These are phyloP conservation scores for Fusarium caatingaense DNA, from an alignment of 2,329 filamentous ascomycete genomes.

Conservation along the genomic window DNA sequence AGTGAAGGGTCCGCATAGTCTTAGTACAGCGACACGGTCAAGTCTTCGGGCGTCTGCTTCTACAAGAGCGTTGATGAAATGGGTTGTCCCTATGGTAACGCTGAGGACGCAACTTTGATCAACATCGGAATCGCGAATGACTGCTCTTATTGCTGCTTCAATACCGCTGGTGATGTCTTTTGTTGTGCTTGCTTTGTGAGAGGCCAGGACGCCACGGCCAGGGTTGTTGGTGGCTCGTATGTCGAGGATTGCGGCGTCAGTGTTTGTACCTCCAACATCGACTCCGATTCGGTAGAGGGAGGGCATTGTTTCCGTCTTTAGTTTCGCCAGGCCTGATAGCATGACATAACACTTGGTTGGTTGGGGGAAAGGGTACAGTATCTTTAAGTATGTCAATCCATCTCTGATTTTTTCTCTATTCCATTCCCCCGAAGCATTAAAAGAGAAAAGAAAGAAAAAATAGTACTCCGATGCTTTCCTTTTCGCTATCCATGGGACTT, in stretches of 20 bases:
- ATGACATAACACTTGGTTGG: background rate
- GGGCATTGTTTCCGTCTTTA: conserved; percentile 44
- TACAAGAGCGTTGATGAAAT: conserved; percentile 63
- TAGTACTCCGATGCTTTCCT: conserved; percentile 18
- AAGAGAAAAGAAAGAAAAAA: background rate
- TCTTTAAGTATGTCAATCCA: background rate
- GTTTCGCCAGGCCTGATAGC: conserved; percentile 7
- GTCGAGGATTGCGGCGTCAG: conserved; percentile 60
- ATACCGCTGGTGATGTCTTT: conserved; percentile 63
- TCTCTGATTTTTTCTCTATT: background rate
- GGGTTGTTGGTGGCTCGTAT: conserved; percentile 50
- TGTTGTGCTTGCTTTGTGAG: conserved; percentile 62
- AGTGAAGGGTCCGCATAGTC: conserved; percentile 59
- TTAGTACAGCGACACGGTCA: conserved; percentile 58
- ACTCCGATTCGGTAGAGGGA: conserved; percentile 58
- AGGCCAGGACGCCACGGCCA: conserved; percentile 57
- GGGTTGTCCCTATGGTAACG: conserved; percentile 63
- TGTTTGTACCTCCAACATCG: conserved; percentile 56
- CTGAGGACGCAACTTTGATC: conserved; percentile 55
- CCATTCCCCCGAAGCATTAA: background rate
- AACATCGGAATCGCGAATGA: conserved; percentile 54
- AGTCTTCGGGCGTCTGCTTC: conserved; percentile 58
- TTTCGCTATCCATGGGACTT: background rate
- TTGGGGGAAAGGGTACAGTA: background rate
- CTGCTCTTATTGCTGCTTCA: conserved; percentile 57